Evolutionary conservation across 441 rosid genomes (phyloP), one percentile per base, ranked within the genome.

Genomic region (Flueggea neowawraea): DNA sequence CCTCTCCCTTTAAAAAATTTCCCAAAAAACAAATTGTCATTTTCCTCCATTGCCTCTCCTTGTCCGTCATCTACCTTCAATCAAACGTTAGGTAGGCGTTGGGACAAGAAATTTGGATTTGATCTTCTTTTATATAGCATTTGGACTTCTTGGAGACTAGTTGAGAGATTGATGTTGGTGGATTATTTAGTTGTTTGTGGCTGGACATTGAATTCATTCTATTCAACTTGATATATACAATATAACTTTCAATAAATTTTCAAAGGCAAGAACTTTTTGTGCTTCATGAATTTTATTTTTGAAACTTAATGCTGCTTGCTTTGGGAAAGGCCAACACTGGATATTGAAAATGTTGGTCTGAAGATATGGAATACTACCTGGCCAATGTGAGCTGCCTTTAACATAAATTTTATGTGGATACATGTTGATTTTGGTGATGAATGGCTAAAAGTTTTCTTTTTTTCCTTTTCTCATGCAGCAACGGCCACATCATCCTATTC

Each of bases 401-500:
- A 6, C 17, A 6, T 9, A 12, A 12, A 10, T 15, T n/a, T 15
- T 22, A 22, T 22, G 28, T 2, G 1, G 1, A 22, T 22, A 22
- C 28, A 22, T 22, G 2, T 22, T 22, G 28, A 22, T 22, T 22
- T 22, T 22, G 28, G 2, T 55, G 31, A 54, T 15, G 32, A 51
- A 31, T 16, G 43, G 52, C 62, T 61, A 45, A 14, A 48, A 43
- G 15, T 1, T 16, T 11, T 57, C 3, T 57, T 6, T 16, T 16
- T 62, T n/a, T 32, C n/a, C n/a, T n/a, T n/a, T n/a, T 50, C 60
- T 67, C 28, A 71, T 73, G 82, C 88, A 95, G 98, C 99, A 91
- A 95, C 88, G 98, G 64, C 98, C 99, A 58, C 99, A 91, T 63
- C 80, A 75, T 60, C 98, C 99, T 0, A 85, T 95, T 68, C 96